phyloP scores from a whole-genome alignment of 2,329 filamentous ascomycete species.

The Ophiostoma pallidulum region DNA sequence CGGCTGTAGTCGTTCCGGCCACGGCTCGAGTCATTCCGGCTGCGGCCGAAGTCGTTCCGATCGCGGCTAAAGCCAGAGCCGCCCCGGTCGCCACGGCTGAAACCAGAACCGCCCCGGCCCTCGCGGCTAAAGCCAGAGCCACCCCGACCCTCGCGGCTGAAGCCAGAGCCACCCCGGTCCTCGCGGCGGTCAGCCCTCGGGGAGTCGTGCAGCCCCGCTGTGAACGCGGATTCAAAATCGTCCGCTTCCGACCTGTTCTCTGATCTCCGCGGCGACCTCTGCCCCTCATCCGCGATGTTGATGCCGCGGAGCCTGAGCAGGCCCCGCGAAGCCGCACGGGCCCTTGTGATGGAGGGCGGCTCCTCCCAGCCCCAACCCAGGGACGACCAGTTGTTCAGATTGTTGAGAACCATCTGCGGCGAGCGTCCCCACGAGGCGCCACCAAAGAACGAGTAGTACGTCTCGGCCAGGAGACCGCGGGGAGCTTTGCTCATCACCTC shows the following conservation, averaged over 20 bases:
- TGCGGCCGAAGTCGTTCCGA: neutral
- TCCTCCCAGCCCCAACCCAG: slow-evolving; percentile 42
- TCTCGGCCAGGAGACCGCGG: slow-evolving; percentile 30
- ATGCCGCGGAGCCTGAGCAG: slow-evolving; percentile 10
- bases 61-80: neutral
- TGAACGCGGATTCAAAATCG: no score
- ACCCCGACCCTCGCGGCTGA: neutral
- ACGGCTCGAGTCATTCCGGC: neutral
- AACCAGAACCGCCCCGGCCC: neutral
- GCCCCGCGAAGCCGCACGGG: slow-evolving; percentile 20
- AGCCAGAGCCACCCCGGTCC: neutral
- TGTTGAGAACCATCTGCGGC: slow-evolving; percentile 31
- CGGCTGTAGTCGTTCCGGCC: neutral
- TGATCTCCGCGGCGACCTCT: neutral
- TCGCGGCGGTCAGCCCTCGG: no score
- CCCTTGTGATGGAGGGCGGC: slow-evolving; percentile 29
- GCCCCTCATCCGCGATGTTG: neutral
- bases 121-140: neutral
- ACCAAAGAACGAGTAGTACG: slow-evolving; percentile 52
- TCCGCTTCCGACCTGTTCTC: no score
- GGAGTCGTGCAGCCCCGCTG: no score
- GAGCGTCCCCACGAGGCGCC: slow-evolving; percentile 26
- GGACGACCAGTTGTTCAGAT: slow-evolving; percentile 44
- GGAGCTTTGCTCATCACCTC: slow-evolving; percentile 35
- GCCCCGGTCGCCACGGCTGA: neutral